phyloP scores from a whole-genome alignment of 2,329 filamentous ascomycete genomes.

The Ophiostoma piceae region DNA sequence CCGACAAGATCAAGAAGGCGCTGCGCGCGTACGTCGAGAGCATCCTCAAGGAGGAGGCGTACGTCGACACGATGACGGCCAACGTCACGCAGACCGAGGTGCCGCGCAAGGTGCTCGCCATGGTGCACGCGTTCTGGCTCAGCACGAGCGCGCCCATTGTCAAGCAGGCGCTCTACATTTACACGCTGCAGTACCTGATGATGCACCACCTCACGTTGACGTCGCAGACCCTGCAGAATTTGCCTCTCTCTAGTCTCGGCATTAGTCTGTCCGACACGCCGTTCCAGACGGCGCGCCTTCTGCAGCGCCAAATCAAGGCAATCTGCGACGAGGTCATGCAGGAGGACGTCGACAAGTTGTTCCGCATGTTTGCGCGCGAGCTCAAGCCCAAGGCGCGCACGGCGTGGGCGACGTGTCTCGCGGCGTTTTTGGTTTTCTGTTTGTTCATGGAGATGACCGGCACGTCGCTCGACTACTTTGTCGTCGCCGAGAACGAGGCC shows the following conservation, averaged over 20 bases:
- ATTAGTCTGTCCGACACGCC: slow-evolving; percentile 42
- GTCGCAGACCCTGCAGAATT: slow-evolving; percentile 38
- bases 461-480: slow-evolving; percentile 48
- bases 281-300: slow-evolving; percentile 49
- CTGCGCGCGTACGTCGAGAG: slow-evolving; percentile 46
- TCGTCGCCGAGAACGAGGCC: slow-evolving; percentile 48
- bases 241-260: slow-evolving; percentile 36
- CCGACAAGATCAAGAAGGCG: slow-evolving; percentile 42
- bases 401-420: slow-evolving; percentile 54
- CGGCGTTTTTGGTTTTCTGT: slow-evolving; percentile 52
- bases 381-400: slow-evolving; percentile 50
- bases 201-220: slow-evolving; percentile 52
- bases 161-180: slow-evolving; percentile 49
- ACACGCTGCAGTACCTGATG: slow-evolving; percentile 54
- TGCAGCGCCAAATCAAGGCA: slow-evolving; percentile 53
- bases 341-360: slow-evolving; percentile 48
- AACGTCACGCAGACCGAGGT: slow-evolving; percentile 42
- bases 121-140: slow-evolving; percentile 46
- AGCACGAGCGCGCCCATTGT: slow-evolving; percentile 47
- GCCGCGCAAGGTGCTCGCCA: slow-evolving; percentile 43
- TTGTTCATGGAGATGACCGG: slow-evolving; percentile 56
- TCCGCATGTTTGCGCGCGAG: slow-evolving; percentile 48
- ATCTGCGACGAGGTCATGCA: slow-evolving; percentile 52
- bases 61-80: slow-evolving; percentile 48
- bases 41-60: slow-evolving; percentile 44